phyloP scores from a whole-genome alignment of 768 basidiomycete genomes.

The Tylopilus rubrobrunneus region DNA sequence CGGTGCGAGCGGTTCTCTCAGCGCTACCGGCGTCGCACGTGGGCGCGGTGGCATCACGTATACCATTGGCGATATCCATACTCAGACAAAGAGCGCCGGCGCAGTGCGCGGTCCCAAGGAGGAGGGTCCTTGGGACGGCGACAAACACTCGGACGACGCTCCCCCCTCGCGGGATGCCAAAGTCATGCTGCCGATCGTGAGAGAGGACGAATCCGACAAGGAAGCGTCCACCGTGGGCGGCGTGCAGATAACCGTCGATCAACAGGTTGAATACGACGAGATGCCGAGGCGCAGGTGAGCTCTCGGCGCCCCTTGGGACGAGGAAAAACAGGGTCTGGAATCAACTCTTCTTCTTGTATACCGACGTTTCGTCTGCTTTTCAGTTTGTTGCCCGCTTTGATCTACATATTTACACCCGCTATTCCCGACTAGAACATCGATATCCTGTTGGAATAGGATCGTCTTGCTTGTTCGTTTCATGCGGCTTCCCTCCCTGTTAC shows the following conservation, averaged over 20 bases:
- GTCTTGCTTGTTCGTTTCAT: no score
- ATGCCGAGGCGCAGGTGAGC: conserved; percentile 14
- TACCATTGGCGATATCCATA: conserved; percentile 49
- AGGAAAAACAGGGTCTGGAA: background rate
- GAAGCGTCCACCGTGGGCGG: conserved; percentile 30
- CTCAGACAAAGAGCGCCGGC: conserved; percentile 47
- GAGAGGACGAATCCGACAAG: conserved; percentile 25
- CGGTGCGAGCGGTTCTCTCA: conserved; percentile 45
- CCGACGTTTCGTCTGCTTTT: background rate
- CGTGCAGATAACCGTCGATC: conserved; percentile 58
- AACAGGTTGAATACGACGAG: conserved; percentile 51
- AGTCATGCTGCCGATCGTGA: conserved; percentile 32
- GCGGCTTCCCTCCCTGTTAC: no score
- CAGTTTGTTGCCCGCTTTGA: background rate
- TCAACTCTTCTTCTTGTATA: background rate
- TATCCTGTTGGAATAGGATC: background rate
- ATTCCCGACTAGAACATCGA: background rate
- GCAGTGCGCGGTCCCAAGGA: conserved; percentile 37
- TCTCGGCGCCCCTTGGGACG: background rate
- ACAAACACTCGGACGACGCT: conserved; percentile 39
- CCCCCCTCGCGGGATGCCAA: conserved; percentile 34
- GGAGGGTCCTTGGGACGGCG: conserved; percentile 36
- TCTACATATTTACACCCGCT: background rate
- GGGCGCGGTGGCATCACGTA: conserved; percentile 28
- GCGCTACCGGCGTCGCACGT: conserved; percentile 23